phyloP scores from a whole-genome alignment of 805 yeast species.

The Wickerhamiella cacticola region DNA sequence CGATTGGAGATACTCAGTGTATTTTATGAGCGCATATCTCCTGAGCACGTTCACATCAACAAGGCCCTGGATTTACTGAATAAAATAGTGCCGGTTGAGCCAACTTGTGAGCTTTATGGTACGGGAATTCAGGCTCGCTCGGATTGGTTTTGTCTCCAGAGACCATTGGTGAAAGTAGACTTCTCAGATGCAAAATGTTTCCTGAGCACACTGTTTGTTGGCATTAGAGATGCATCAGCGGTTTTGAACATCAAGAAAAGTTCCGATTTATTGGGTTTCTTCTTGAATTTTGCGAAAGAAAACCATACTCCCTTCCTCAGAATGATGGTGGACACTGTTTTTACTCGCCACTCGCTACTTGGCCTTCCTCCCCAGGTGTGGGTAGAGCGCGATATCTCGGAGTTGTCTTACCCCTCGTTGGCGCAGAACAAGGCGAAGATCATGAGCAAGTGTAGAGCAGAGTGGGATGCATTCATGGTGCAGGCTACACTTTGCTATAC shows the following conservation, averaged over 20 bases:
- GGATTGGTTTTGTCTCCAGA: slow-evolving; percentile 21
- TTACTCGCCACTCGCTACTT: slow-evolving; percentile 15
- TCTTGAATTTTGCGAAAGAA: slow-evolving; percentile 24
- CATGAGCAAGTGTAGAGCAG: slow-evolving; percentile 20
- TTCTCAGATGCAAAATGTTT: slow-evolving; percentile 21
- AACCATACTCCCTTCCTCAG: slow-evolving; percentile 24
- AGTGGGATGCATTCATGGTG: slow-evolving; percentile 25
- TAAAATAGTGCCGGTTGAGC: too few relatives aligned
- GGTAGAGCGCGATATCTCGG: slow-evolving; percentile 33
- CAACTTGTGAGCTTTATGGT: slow-evolving; percentile 17
- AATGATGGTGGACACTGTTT: slow-evolving; percentile 20
- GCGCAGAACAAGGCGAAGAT: slow-evolving; percentile 24
- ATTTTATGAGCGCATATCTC: slow-evolving; percentile 17
- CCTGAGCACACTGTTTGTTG: slow-evolving; percentile 13
- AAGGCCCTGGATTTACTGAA: slow-evolving; percentile 7
- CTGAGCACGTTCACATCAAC: slow-evolving; percentile 16
- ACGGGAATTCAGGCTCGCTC: slow-evolving; percentile 23
- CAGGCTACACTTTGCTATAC: slow-evolving; percentile 34
- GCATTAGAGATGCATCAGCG: slow-evolving; percentile 15
- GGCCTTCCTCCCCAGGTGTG: slow-evolving; percentile 20
- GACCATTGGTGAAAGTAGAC: slow-evolving; percentile 18
- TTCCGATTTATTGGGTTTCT: slow-evolving; percentile 26
- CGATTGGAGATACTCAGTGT: slow-evolving; percentile 22
- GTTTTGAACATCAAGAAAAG: slow-evolving; percentile 20
- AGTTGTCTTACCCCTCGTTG: slow-evolving; percentile 33